These are phyloP conservation scores for Apiospora kogelbergensis DNA, from an alignment of 2,329 filamentous ascomycete species.

Conservation along the genomic window DNA sequence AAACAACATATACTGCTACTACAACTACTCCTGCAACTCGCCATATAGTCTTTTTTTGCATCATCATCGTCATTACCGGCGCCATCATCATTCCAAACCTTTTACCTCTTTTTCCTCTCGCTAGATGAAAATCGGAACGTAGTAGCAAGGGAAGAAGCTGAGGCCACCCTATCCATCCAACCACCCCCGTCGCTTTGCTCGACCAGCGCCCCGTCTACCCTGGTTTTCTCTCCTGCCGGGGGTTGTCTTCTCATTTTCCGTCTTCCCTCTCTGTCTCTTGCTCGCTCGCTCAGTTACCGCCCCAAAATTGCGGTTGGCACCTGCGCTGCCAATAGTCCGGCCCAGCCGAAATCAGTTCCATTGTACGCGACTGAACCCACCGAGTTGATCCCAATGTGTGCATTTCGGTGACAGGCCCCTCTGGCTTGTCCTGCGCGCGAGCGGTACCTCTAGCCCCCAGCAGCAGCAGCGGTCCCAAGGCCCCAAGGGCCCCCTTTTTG, in stretches of 20 bases:
- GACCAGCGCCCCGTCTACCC: neutral
- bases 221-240: neutral
- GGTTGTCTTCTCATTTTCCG: neutral
- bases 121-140: neutral
- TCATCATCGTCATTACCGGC: neutral
- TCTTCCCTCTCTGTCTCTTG: neutral
- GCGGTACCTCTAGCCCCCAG: too few species aligned
- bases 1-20: neutral
- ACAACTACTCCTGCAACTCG: neutral
- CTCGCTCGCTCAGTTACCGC: neutral
- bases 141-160: neutral
- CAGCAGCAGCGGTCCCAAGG: too few species aligned
- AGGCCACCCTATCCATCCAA: neutral
- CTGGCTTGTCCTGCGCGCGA: neutral
- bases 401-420: constrained; percentile 11
- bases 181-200: neutral
- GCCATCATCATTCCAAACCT: neutral
- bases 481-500: neutral
- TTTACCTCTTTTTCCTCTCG: neutral
- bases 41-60: neutral
- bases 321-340: constrained; percentile 7
- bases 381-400: constrained; percentile 12
- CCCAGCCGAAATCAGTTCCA: constrained; percentile 5
- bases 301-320: constrained; percentile 3
- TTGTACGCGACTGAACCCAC: neutral